phyloP scores from a whole-genome alignment of 768 basidiomycete species.

The Lentinula raphanica region DNA sequence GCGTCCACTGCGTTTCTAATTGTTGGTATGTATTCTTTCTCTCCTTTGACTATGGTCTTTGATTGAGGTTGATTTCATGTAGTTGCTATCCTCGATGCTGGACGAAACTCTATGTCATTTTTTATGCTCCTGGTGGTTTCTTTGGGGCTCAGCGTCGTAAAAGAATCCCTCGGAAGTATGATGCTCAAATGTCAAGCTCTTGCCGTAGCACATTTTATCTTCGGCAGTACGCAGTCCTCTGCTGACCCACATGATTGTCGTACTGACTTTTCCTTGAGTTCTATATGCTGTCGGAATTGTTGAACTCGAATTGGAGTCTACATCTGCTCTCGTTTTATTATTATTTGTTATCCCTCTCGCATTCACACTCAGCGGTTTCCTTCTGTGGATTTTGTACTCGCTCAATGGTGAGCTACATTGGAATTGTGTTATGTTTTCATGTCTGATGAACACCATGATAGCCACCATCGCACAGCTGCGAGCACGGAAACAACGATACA shows the following conservation, averaged over 20 bases:
- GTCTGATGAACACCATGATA: conserved; percentile 23
- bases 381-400: conserved; percentile 93
- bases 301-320: conserved; percentile 85
- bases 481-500: conserved; percentile 81
- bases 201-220: conserved; percentile 83
- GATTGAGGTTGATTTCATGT: too few relatives aligned
- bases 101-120: conserved; percentile 89
- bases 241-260: too few relatives aligned
- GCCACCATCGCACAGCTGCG: conserved; percentile 86
- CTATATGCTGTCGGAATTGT: conserved; percentile 95
- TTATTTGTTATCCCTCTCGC: conserved; percentile 92
- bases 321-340: conserved; percentile 77
- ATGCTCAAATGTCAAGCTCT: conserved; percentile 84
- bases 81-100: conserved; percentile 96
- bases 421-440: background rate
- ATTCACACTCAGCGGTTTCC: conserved; percentile 91
- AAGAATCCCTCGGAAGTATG: conserved; percentile 76
- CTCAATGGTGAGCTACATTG: conserved; percentile 61
- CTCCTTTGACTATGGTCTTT: too few relatives aligned
- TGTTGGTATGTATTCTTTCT: conserved; percentile 54
- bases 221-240: conserved; percentile 66
- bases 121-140: conserved; percentile 92
- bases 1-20: conserved; percentile 88
- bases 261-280: conserved; percentile 35
- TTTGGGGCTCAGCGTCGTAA: conserved; percentile 87